A percentile compares a stretch with the other conserved stretches of the same genome.
These are phyloP conservation scores for Saccharomycopsis hybrid DNA, from an alignment of 1,139 yeast species.

Conservation along the genomic window DNA sequence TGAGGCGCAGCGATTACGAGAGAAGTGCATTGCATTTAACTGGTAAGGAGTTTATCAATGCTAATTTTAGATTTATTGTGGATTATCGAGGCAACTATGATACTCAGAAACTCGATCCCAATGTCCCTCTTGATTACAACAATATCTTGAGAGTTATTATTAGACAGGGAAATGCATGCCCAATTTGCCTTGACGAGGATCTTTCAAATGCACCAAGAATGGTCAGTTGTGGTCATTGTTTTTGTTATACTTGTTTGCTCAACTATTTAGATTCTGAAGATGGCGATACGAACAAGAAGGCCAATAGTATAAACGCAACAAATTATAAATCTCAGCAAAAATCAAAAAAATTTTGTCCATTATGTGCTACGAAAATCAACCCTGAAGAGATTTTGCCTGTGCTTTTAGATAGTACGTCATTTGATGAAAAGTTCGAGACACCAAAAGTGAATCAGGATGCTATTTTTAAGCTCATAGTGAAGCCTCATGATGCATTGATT, in stretches of 20 bases:
- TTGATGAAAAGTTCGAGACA: conserved; percentile 48
- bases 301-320: conserved; percentile 19
- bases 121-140: conserved; percentile 56
- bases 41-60: conserved; percentile 71
- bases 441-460: conserved; percentile 59
- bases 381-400: conserved; percentile 65
- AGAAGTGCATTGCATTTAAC: conserved; percentile 37
- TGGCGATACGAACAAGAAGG: conserved; percentile 31
- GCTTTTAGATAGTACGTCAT: conserved; percentile 37
- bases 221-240: conserved; percentile 90
- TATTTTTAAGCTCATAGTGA: conserved; percentile 62
- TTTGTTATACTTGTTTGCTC: conserved; percentile 77
- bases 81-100: conserved; percentile 51
- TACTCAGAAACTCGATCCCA: conserved; percentile 64
- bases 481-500: conserved; percentile 53
- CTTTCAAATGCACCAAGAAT: conserved; percentile 76
- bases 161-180: conserved; percentile 72
- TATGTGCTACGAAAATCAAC: conserved; percentile 66
- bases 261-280: conserved; percentile 58
- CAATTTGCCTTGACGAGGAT: conserved; percentile 80
- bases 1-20: conserved; percentile 14
- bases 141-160: conserved; percentile 66
- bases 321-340: conserved; percentile 32
- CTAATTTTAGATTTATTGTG: conserved; percentile 77
- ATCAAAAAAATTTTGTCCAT: conserved; percentile 72